Percentiles rank a stretch among this genome's conserved stretches.
These are phyloP conservation scores for Solanum rostratum DNA, from an alignment of 257 asterid species.

Conservation along the genomic window DNA sequence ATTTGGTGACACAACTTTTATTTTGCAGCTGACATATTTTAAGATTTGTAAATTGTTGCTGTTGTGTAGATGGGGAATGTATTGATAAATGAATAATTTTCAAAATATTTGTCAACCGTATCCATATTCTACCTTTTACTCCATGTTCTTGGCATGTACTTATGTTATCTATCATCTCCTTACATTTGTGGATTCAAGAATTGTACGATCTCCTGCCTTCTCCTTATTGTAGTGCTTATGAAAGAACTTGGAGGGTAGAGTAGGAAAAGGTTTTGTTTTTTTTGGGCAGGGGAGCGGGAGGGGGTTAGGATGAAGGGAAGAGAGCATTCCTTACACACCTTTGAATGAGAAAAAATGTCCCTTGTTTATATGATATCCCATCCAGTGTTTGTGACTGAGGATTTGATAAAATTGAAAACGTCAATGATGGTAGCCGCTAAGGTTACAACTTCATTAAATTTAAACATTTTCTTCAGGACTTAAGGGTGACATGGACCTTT, in stretches of 20 bases:
- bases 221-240: not conserved
- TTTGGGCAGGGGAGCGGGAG: not conserved
- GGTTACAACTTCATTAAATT: not conserved
- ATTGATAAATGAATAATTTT: not conserved
- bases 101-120: not conserved
- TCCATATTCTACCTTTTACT: not conserved
- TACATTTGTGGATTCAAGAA: not conserved
- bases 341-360: not conserved
- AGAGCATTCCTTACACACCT: not conserved
- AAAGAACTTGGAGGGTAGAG: not conserved
- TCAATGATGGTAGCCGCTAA: not conserved
- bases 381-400: not conserved
- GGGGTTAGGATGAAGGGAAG: not conserved
- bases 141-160: not conserved
- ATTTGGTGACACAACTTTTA: not conserved
- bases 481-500: not conserved
- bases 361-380: not conserved
- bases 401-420: not conserved
- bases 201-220: not conserved
- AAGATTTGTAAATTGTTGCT: not conserved
- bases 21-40: not conserved
- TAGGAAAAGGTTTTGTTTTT: not conserved
- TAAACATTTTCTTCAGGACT: not conserved
- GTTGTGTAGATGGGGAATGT: not conserved
- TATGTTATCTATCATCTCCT: not conserved